Base-by-base conservation (phyloP, 192 early-diverging fungal species). In the Gamsiella multidivaricata region DNA sequence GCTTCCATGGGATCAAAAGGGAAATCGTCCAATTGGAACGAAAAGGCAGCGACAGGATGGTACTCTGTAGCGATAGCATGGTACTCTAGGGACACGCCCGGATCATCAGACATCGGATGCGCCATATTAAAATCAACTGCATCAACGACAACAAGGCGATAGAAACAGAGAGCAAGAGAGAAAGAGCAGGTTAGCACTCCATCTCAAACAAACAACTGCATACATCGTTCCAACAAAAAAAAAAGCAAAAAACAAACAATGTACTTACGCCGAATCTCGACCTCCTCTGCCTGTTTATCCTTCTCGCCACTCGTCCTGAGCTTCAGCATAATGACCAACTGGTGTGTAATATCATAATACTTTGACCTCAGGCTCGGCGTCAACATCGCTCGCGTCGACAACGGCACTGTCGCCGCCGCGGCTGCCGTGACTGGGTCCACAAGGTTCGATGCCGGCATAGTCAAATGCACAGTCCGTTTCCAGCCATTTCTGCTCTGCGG, bases 291-390 rank as follows among this genome's bases (percentile, higher is more conserved):
- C 29, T 61, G 59, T 20, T 61, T 61, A 26, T 61, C 59, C 31
- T 61, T 61, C 45, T 61, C 59, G 1, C 59, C 59, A 22, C 59
- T 61, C n/a, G 59, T 61, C 14, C 59, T 43, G 11, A 61, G 45
- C 45, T 61, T 61, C 22, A 61, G 45, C 22, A 22, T 12, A 15
- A 61, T 32, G 1, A 61, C 43, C 12, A 61, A 46, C 22, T 61
- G 45, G 23, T 61, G 59, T 22, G 43, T 22, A 11, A 61, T 39
- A 23, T 61, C 45, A 22, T 61, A 61, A 46, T 61, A 61, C 22
- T 47, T 31, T 3, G 59, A 61, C 14, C 25, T 26, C 1, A 61
- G 45, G 22, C 59, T 61, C 15, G 23, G 28, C 17, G 25, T 15
- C 31, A 61, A 23, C 32, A 45, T 0, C n/a, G 37, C n/a, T 49